Conservation (phyloP, 2,329 filamentous ascomycete species). For the Sporothrix brunneoviolacea region DNA sequence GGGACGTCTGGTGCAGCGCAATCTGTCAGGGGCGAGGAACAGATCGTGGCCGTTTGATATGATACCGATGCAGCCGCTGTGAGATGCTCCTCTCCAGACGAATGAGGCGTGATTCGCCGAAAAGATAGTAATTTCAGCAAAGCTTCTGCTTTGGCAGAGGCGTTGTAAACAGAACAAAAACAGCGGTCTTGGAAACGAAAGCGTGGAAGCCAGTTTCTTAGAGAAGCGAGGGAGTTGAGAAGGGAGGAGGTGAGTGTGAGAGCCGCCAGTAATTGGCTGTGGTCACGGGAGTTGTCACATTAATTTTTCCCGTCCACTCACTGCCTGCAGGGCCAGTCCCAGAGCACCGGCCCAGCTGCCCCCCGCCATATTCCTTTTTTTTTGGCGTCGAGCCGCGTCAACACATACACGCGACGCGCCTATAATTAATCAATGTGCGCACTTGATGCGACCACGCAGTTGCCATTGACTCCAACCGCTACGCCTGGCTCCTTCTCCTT, state of each 20-base stretch:
- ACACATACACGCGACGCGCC: constrained; percentile 12
- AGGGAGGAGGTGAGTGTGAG: constrained; percentile 1
- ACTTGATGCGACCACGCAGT: background rate
- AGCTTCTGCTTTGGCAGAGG: no score
- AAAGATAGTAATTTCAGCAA: no score
- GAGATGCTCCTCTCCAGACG: no score
- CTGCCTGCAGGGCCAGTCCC: no score
- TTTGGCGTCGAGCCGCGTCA: constrained; percentile 8
- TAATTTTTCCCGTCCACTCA: background rate
- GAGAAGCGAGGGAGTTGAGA: background rate
- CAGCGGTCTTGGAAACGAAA: background rate
- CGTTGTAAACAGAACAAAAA: background rate
- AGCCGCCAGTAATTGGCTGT: background rate
- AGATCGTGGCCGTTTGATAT: no score
- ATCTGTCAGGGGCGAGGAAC: no score
- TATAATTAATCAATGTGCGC: background rate
- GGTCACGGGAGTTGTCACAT: constrained; percentile 8
- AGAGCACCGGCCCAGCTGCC: background rate
- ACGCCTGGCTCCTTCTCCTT: background rate
- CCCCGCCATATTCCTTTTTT: background rate
- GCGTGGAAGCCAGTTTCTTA: no score
- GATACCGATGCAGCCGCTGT: no score
- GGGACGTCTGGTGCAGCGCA: no score
- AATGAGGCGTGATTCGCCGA: no score
- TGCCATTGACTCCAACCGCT: background rate